Percentiles rank a stretch among this genome's conserved stretches.
phyloP scores from a whole-genome alignment of 805 yeast species.

The Candida rishiriensis region DNA sequence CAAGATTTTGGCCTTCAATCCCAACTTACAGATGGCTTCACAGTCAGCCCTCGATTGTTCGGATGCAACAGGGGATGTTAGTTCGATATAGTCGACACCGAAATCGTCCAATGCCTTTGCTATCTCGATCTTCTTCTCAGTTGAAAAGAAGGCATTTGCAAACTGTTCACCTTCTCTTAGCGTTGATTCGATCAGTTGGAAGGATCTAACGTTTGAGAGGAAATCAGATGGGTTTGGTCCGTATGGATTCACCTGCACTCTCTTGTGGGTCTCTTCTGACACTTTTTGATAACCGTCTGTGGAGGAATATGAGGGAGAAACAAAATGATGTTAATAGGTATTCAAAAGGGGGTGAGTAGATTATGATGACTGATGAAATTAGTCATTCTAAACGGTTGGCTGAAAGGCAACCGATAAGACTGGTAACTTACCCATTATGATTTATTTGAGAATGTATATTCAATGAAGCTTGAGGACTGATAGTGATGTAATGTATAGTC shows the following conservation, averaged over 20 bases:
- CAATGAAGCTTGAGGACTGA: no score
- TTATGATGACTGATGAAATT: no score
- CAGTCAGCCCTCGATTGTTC: constrained; percentile 55
- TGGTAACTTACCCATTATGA: no score
- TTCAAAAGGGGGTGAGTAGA: no score
- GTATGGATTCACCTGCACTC: constrained; percentile 40
- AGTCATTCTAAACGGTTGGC: no score
- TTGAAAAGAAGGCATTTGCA: constrained; percentile 56
- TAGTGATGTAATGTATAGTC: no score
- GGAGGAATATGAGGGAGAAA: no score
- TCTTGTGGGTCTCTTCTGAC: constrained; percentile 38
- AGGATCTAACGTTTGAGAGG: constrained; percentile 49
- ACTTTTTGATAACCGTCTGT: constrained; percentile 38
- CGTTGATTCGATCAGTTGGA: constrained; percentile 53
- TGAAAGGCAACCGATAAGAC: no score
- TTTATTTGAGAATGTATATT: no score
- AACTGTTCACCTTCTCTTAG: constrained; percentile 63
- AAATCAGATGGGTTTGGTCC: constrained; percentile 58
- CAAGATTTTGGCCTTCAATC: constrained; percentile 50
- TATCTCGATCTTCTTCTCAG: constrained; percentile 52
- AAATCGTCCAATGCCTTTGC: constrained; percentile 59
- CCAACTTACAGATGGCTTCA: constrained; percentile 56
- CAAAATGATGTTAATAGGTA: no score
- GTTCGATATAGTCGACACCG: constrained; percentile 57
- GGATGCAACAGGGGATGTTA: constrained; percentile 56